Evolutionary conservation across 768 basidiomycete species (phyloP).

Genomic region (Stropharia rugosoannulata): DNA sequence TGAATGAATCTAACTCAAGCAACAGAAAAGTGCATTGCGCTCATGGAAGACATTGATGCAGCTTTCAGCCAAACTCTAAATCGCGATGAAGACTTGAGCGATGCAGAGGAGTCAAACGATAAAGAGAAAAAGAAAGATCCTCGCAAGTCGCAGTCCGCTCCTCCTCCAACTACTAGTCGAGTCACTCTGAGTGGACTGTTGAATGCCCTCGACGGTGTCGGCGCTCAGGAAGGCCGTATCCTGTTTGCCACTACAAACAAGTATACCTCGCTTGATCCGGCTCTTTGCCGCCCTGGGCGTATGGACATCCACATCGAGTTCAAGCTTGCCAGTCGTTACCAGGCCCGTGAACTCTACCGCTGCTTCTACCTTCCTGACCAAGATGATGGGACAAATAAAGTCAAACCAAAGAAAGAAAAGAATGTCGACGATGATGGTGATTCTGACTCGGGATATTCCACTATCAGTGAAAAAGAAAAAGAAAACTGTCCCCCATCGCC

Average conservation of each 20-base stretch:
- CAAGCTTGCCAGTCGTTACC: slow-evolving; percentile 67
- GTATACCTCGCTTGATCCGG: slow-evolving; percentile 67
- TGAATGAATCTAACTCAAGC: slow-evolving; percentile 1
- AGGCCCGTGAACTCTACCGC: slow-evolving; percentile 63
- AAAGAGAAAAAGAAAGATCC: slow-evolving; percentile 7
- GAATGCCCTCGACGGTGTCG: slow-evolving; percentile 78
- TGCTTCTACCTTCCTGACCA: slow-evolving; percentile 61
- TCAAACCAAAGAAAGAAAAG: slow-evolving; percentile 15
- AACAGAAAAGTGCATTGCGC: slow-evolving; percentile 60
- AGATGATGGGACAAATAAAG: slow-evolving; percentile 22
- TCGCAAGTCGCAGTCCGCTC: slow-evolving; percentile 6
- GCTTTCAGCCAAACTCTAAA: slow-evolving; percentile 55
- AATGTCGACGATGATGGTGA: slow-evolving; percentile 12
- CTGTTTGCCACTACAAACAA: slow-evolving; percentile 81
- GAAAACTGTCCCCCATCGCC: not conserved
- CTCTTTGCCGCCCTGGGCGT: slow-evolving; percentile 74
- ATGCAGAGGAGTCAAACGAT: slow-evolving; percentile 9
- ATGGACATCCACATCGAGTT: slow-evolving; percentile 83
- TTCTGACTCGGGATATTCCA: slow-evolving; percentile 19
- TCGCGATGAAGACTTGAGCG: slow-evolving; percentile 29
- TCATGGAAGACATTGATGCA: slow-evolving; percentile 87
- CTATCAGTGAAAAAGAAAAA: slow-evolving; percentile 18
- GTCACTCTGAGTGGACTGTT: slow-evolving; percentile 74
- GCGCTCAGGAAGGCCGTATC: slow-evolving; percentile 80
- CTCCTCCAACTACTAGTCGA: slow-evolving; percentile 24